Percentiles rank a stretch among this genome's conserved stretches.
These are phyloP conservation scores for Lolium multiflorum DNA, from an alignment of 176 grass and related monocot species.

Conservation along the genomic window DNA sequence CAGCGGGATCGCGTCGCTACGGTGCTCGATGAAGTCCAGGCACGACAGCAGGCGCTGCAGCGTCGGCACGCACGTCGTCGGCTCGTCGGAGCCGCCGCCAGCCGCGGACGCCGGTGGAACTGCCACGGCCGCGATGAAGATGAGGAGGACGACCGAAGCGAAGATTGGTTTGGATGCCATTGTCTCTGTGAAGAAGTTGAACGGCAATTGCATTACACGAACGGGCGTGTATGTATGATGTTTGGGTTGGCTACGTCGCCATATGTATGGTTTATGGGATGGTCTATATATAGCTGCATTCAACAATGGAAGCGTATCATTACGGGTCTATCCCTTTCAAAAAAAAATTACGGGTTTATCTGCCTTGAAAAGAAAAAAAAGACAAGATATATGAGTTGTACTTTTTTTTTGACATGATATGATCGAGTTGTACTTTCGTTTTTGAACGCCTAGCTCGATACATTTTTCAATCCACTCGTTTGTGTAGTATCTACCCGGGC, in stretches of 20 bases:
- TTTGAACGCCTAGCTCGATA: not conserved
- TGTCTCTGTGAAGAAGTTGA: not conserved
- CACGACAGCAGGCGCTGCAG: slow-evolving; percentile 53
- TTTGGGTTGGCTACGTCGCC: not conserved
- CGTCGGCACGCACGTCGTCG: slow-evolving; percentile 44
- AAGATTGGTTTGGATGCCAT: not conserved
- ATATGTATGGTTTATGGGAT: not conserved
- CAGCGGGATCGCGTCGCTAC: slow-evolving; percentile 33
- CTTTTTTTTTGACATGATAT: too few relatives aligned
- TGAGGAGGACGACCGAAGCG: not conserved
- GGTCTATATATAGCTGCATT: not conserved
- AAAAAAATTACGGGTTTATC: not conserved
- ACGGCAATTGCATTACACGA: not conserved
- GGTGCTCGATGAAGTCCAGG: slow-evolving; percentile 69
- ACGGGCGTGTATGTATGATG: not conserved
- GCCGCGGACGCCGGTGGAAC: not conserved
- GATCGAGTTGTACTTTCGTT: not conserved
- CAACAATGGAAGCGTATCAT: not conserved
- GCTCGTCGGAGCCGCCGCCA: not conserved
- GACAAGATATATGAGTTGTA: not conserved
- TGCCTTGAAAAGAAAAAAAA: too few relatives aligned
- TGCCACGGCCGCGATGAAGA: not conserved
- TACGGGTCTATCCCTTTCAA: too few relatives aligned
- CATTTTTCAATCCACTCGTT: not conserved
- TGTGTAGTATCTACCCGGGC: not conserved